Conservation (phyloP, 805 yeast species). For the Diddensiella transvaalensis region DNA sequence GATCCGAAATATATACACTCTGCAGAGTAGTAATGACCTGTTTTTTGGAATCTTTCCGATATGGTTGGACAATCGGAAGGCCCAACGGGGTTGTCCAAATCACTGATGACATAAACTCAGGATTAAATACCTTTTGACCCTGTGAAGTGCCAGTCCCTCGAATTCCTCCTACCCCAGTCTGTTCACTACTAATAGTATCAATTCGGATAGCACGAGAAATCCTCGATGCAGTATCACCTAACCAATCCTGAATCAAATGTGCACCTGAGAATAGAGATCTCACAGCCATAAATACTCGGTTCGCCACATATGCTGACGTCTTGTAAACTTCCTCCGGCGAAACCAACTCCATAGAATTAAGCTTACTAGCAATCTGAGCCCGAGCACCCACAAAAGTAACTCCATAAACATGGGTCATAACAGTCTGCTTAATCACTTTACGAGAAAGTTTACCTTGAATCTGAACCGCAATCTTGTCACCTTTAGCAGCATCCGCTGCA, state of each 20-base stretch:
- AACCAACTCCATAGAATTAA: constrained; percentile 55
- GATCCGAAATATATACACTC: constrained; percentile 81
- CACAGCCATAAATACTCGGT: constrained; percentile 75
- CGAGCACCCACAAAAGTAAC: constrained; percentile 93
- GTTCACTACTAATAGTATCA: constrained; percentile 43
- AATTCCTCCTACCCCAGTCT: constrained; percentile 13
- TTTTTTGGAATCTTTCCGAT: constrained; percentile 62
- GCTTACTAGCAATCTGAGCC: constrained; percentile 77
- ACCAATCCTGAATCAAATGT: constrained; percentile 94
- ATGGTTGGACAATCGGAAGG: constrained; percentile 95
- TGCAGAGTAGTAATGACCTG: constrained; percentile 81
- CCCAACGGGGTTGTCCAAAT: constrained; percentile 98
- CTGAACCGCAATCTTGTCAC: constrained; percentile 33
- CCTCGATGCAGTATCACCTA: constrained; percentile 77
- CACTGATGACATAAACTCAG: constrained; percentile 76
- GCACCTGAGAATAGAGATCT: constrained; percentile 88
- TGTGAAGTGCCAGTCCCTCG: constrained; percentile 12
- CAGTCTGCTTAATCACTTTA: constrained; percentile 93
- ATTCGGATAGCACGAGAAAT: constrained; percentile 75
- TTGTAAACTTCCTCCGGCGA: constrained; percentile 46
- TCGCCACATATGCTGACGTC: constrained; percentile 63
- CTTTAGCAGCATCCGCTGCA: constrained; percentile 41
- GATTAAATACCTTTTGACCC: constrained; percentile 44
- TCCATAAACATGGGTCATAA: constrained; percentile 97
- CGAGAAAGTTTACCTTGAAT: constrained; percentile 66